Base-by-base conservation (phyloP, 2,329 filamentous ascomycete genomes). In the Aspergillus ustus region DNA sequence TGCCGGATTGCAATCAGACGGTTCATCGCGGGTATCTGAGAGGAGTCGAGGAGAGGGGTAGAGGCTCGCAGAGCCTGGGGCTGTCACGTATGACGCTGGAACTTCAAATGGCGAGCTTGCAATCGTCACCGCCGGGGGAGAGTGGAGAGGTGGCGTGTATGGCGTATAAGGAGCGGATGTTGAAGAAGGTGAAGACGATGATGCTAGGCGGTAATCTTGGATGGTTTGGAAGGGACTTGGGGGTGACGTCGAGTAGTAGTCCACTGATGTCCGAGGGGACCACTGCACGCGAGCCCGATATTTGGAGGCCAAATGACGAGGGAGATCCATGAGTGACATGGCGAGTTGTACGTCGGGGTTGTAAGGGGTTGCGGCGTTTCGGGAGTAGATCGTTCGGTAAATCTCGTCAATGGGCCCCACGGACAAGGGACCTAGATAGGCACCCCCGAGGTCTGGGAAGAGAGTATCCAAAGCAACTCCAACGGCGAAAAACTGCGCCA, bases 401-500 rank as follows among this genome's bases (percentile, higher is more conserved):
- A 97, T 97, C 73, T 95, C 90, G 75, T 97, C 92, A 34, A 98
- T 88, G 0, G 93, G 92, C 1, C 85, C 83, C 50, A 96, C 85
- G 17, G 91, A 89, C 67, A 97, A 83, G 68, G 89, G 90, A 52
- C 91, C 91, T 69, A 94, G 93, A 77, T 97, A 97, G 52, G 92
- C 90, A 20, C 92, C 90, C 51, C 93, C 93, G 68, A 97, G 90
- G 74, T 96, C 92, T 2, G 93, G 93, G 75, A 96, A 97, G 63
- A 97, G 85, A 17, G 92, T 91, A 78, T 97, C 93, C 78, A 98
- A 86, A 44, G 92, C 87, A 62, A 98, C 83, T 3, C 92, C 93
- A 19, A 93, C 88, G 0, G 92, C 93, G 79, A 97, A 98, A 76
- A 97, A 92, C 73, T 98, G 91, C 11, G 93, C 91, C 58, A 98